Base-by-base conservation (phyloP, 306 rosid genomes). In the Quercus aquifolioides region DNA sequence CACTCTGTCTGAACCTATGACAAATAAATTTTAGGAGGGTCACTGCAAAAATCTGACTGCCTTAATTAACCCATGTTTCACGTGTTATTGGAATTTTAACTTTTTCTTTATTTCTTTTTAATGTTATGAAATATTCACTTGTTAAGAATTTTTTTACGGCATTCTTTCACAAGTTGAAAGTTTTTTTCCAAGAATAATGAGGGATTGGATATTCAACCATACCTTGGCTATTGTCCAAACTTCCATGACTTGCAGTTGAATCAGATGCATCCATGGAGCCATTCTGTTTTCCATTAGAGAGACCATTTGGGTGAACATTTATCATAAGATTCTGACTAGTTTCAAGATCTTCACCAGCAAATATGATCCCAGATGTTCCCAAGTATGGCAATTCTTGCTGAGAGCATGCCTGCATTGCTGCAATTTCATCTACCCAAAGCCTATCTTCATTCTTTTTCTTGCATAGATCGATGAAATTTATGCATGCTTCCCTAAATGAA, bases 371-470 rank as follows among this genome's bases (percentile, higher is more conserved):
- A 20, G 98, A 90, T 71, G 92, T 90, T 74, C 87, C 89, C 69
- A 90, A 82, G 83, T 88, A 96, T 41, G 98, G 91, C 83, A 96
- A 82, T 60, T 83, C 91, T 33, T 90, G 88, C 75, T 88, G 99
- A 69, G 96, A 65, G 62, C 76, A 80, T 13, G 90, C 93, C 79
- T 96, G 99, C 97, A 96, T 93, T 74, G 98, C 98, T 51, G 98
- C 98, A 74, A 96, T 82, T 85, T 96, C 99, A 82, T 91, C 98
- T 54, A 90, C 88, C 99, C 99, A 96, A 55, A 84, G 91, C 83
- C 92, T 90, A 76, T 96, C 99, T 80, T 96, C 96, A 25, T 91
- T 93, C 99, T 96, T 96, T 83, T 87, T 92, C 81, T 90, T 96
- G 92, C 92, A 93, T 15, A 96, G 85, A 78, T 91, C 90, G 71